phyloP scores from a whole-genome alignment of 768 basidiomycete species.

The Leccinum ochraceum region DNA sequence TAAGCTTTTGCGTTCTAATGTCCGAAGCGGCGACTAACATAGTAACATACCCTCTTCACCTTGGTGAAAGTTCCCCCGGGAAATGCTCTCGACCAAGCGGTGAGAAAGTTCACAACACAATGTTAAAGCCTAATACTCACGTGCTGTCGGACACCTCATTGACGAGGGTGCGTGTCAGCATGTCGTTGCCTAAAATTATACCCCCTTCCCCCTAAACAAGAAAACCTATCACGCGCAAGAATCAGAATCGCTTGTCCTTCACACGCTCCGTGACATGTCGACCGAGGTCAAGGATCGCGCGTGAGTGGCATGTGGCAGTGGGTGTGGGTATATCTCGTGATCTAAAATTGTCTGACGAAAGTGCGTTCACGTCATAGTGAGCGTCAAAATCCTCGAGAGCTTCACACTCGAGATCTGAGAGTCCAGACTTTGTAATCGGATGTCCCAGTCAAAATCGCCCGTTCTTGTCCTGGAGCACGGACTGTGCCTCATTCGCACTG shows the following conservation, averaged over 20 bases:
- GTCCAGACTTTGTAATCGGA: constrained; percentile 6
- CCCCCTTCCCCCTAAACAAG: background rate
- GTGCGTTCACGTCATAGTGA: constrained; percentile 23
- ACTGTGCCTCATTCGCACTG: constrained; percentile 4
- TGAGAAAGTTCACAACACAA: constrained; percentile 18
- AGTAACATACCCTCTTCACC: background rate
- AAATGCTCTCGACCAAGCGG: constrained; percentile 14
- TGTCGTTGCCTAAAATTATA: constrained; percentile 2
- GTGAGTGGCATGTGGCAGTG: constrained; percentile 9
- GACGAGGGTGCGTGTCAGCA: constrained; percentile 1
- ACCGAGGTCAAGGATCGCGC: constrained; percentile 1
- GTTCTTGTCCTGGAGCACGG: constrained; percentile 2
- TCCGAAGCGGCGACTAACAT: constrained; percentile 2
- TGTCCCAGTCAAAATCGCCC: background rate
- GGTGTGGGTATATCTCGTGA: constrained; percentile 8
- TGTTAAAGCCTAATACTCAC: constrained; percentile 20
- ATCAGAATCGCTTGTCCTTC: constrained; percentile 3
- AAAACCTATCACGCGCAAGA: background rate
- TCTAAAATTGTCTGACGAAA: constrained; percentile 5
- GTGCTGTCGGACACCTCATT: background rate
- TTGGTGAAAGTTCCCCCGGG: background rate
- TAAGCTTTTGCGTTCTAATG: constrained; percentile 1
- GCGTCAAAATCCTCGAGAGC: background rate
- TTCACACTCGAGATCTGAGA: background rate
- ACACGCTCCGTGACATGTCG: constrained; percentile 5